Conservation (phyloP, 2,329 filamentous ascomycete genomes). For the Pseudovirgaria hyperparasitica region DNA sequence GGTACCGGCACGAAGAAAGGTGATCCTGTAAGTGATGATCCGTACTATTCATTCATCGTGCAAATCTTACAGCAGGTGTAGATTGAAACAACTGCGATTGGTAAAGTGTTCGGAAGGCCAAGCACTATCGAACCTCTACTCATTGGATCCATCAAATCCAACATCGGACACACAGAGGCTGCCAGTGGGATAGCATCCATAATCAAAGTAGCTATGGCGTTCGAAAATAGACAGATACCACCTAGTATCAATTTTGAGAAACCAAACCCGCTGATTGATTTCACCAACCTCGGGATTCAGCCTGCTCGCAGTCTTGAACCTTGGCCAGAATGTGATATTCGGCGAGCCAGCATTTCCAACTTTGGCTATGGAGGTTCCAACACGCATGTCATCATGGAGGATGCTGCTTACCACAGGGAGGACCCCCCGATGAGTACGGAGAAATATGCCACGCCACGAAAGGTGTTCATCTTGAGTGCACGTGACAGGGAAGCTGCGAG, state of each 20-base stretch:
- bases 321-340: no score
- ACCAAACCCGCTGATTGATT: constrained; percentile 19
- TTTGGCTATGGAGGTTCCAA: constrained; percentile 35
- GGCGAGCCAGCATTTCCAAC: constrained; percentile 32
- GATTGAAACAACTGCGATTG: constrained; percentile 6
- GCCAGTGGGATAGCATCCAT: constrained; percentile 14
- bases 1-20: constrained; percentile 45
- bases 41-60: no score
- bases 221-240: constrained; percentile 21
- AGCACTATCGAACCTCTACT: constrained; percentile 12
- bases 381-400: constrained; percentile 30
- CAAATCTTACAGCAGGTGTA: no score
- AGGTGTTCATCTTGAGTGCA: no score
- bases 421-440: no score
- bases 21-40: no score
- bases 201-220: constrained; percentile 12
- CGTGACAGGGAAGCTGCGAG: no score
- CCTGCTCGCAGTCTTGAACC: no score
- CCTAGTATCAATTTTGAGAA: constrained; percentile 23
- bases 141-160: constrained; percentile 13
- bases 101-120: constrained; percentile 4
- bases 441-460: no score
- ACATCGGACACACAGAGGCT: constrained; percentile 20
- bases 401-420: constrained; percentile 1
- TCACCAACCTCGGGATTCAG: constrained; percentile 11